Evolutionary conservation across 2,329 filamentous ascomycete genomes (phyloP).

Genomic region (Dactylellina haptotyla): DNA sequence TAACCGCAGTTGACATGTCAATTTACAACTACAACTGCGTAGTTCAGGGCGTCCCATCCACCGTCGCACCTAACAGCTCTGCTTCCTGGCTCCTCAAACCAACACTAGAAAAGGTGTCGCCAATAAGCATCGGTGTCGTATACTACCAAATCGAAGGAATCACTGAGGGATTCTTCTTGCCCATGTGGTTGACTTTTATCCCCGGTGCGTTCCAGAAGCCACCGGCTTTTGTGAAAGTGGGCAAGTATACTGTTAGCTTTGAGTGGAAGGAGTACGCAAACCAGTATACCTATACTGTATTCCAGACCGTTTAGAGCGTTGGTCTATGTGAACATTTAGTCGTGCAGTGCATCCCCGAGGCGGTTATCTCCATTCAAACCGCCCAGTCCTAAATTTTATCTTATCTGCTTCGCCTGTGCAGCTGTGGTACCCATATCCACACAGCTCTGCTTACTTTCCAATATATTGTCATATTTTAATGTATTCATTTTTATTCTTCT

Average conservation of each 20-base stretch:
- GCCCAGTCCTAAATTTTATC: too few species aligned
- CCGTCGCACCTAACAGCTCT: not conserved
- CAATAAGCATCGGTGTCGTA: not conserved
- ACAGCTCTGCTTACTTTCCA: too few species aligned
- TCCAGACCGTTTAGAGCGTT: too few species aligned
- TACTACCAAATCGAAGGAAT: not conserved
- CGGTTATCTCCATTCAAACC: too few species aligned
- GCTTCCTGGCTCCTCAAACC: not conserved
- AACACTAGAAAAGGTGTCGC: not conserved
- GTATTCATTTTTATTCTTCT: too few species aligned
- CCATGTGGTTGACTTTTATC: not conserved
- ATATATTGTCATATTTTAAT: too few species aligned
- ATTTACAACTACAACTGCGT: slow-evolving; percentile 1
- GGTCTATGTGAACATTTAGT: too few species aligned
- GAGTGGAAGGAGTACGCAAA: slow-evolving; percentile 5
- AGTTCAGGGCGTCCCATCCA: not conserved
- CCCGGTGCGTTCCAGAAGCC: not conserved
- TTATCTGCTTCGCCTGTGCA: too few species aligned
- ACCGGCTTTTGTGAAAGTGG: not conserved
- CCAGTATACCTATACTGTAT: slow-evolving; percentile 8
- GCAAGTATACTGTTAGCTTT: slow-evolving; percentile 1
- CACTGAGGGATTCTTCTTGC: not conserved
- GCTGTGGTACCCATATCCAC: too few species aligned
- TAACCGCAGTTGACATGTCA: not conserved
- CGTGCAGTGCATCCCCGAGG: too few species aligned